These are phyloP conservation scores for Xylaria flabelliformis DNA, from an alignment of 495 filamentous ascomycete genomes.

Conservation along the genomic window DNA sequence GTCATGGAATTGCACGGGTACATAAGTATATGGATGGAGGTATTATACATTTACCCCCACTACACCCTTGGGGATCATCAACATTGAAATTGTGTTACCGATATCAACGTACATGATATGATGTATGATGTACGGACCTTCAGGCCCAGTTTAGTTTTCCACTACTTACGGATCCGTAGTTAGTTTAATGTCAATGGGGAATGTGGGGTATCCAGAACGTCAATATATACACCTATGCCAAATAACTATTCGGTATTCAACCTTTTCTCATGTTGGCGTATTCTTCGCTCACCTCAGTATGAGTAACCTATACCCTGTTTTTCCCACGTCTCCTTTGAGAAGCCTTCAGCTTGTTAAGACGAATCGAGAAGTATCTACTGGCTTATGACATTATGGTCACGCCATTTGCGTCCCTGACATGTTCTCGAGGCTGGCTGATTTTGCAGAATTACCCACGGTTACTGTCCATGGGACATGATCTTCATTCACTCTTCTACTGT, in stretches of 20 bases:
- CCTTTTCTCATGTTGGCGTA: not conserved
- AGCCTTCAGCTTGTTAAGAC: not conserved
- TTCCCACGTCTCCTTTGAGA: not conserved
- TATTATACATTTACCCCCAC: slow-evolving; percentile 10
- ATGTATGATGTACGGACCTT: slow-evolving; percentile 21
- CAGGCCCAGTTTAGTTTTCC: not conserved
- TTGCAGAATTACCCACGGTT: not conserved
- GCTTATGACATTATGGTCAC: not conserved
- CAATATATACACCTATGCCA: slow-evolving; percentile 20
- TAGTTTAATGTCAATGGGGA: not conserved
- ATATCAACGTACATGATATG: slow-evolving; percentile 7
- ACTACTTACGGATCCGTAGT: too few species aligned
- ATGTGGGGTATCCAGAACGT: slow-evolving; percentile 2
- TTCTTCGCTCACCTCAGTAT: not conserved
- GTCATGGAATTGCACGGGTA: not conserved
- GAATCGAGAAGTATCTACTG: not conserved
- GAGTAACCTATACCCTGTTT: not conserved
- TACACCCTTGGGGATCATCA: slow-evolving; percentile 8
- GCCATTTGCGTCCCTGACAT: not conserved
- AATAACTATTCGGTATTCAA: not conserved
- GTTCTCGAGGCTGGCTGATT: slow-evolving; percentile 1
- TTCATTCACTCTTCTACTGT: not conserved
- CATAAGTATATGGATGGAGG: not conserved
- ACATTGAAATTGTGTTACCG: slow-evolving; percentile 2
- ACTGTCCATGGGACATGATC: not conserved